phyloP scores from a whole-genome alignment of 225 moss, liverwort and hornwort genomes.

The Neckera pumila region DNA sequence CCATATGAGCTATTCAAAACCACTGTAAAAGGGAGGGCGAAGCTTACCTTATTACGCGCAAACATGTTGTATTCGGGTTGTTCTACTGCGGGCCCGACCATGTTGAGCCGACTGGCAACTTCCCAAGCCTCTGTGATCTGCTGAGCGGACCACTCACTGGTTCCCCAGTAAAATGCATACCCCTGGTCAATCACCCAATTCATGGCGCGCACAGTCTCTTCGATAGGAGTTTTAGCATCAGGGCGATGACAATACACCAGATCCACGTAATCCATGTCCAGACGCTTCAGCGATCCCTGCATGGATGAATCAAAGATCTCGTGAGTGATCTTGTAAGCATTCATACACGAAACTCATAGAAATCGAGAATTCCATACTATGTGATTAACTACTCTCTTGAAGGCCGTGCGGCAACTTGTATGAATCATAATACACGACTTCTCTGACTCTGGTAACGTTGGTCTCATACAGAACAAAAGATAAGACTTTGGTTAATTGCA shows the following conservation, averaged over 20 bases:
- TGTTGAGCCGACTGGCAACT: constrained; percentile 59
- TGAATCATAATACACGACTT: background rate
- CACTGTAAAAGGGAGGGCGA: background rate
- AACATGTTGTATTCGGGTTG: constrained; percentile 93
- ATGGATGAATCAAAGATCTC: background rate
- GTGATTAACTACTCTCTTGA: background rate
- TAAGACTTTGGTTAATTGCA: background rate
- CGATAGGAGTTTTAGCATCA: constrained; percentile 62
- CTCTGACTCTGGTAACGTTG: background rate
- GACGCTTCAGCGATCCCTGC: constrained; percentile 47
- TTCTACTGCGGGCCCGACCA: constrained; percentile 81
- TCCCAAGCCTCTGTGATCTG: constrained; percentile 98
- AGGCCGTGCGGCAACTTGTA: background rate
- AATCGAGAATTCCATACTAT: background rate
- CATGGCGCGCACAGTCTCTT: constrained; percentile 94
- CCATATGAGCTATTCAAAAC: background rate
- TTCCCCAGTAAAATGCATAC: constrained; percentile 91
- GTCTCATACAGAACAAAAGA: background rate
- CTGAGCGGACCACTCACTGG: constrained; percentile 92
- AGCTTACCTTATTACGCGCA: constrained; percentile 53
- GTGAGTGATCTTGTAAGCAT: background rate
- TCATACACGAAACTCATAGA: background rate
- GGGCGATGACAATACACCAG: constrained; percentile 85
- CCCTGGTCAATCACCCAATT: constrained; percentile 91
- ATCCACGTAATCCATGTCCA: constrained; percentile 89